Conservation (phyloP, 345 rosid genomes). For the Eucalyptus sp. region DNA sequence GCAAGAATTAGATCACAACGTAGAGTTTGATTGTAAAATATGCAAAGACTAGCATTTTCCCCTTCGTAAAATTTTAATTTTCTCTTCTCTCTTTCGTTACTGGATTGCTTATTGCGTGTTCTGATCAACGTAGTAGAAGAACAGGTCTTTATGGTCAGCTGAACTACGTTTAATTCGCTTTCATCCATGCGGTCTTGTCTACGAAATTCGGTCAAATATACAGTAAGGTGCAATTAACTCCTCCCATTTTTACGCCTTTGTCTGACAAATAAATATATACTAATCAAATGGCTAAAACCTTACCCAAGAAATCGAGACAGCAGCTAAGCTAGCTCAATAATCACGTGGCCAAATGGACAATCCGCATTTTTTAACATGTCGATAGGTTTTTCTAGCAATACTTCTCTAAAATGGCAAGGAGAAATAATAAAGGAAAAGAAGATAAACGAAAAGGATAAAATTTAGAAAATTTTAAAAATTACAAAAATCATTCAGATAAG, state of each 20-base stretch:
- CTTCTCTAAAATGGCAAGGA: not conserved
- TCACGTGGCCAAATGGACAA: not conserved
- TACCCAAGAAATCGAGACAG: not conserved
- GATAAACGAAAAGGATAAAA: too few species aligned
- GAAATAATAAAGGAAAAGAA: too few species aligned
- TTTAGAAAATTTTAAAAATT: accelerated
- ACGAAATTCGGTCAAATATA: not conserved
- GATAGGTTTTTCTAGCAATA: not conserved
- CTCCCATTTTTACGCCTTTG: not conserved
- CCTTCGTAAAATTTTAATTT: not conserved
- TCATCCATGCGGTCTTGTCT: not conserved
- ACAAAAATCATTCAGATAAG: accelerated
- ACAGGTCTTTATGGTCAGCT: not conserved
- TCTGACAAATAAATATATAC: not conserved
- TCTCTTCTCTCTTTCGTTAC: not conserved
- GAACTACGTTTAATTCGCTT: not conserved
- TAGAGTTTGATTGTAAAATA: not conserved
- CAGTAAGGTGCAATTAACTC: not conserved
- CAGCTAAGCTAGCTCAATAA: not conserved
- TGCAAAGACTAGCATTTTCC: not conserved
- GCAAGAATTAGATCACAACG: not conserved
- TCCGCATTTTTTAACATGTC: not conserved
- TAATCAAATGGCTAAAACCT: not conserved
- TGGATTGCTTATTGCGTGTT: not conserved
- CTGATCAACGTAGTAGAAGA: not conserved